phyloP scores from a whole-genome alignment of 495 filamentous ascomycete genomes.

The Neurospora sp. region DNA sequence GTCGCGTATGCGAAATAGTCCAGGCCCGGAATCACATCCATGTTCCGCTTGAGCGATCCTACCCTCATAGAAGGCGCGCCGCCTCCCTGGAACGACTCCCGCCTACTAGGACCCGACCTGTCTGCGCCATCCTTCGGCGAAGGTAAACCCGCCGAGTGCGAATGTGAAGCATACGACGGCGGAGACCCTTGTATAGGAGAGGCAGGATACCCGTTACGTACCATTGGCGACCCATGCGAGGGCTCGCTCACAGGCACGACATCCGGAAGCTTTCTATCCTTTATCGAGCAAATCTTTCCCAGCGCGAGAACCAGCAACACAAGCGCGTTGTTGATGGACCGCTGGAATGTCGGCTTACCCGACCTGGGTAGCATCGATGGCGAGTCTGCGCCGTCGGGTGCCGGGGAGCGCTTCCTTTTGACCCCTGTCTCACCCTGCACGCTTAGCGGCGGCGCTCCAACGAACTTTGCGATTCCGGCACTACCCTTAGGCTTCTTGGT shows the following conservation, averaged over 20 bases:
- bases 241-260: constrained; percentile 39
- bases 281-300: constrained; percentile 69
- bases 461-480: constrained; percentile 20
- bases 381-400: constrained; percentile 21
- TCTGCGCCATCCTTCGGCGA: constrained; percentile 40
- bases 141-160: constrained; percentile 29
- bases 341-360: constrained; percentile 35
- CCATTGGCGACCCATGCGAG: constrained; percentile 31
- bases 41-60: constrained; percentile 44
- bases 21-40: constrained; percentile 82
- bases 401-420: constrained; percentile 53
- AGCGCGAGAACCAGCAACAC: constrained; percentile 76
- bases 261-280: constrained; percentile 48
- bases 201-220: constrained; percentile 35
- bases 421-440: constrained; percentile 25
- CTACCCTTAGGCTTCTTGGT: constrained; percentile 13
- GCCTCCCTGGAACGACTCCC: constrained; percentile 33
- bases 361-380: constrained; percentile 21
- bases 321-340: constrained; percentile 62
- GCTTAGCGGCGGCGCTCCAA: constrained; percentile 4
- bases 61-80: constrained; percentile 11
- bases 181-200: constrained; percentile 43
- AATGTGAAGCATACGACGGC: constrained; percentile 26
- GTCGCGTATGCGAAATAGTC: constrained; percentile 81
- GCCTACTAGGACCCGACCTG: constrained; percentile 27